Evolutionary conservation across 768 basidiomycete genomes (phyloP).

Genomic region (Arthromyces matolae): DNA sequence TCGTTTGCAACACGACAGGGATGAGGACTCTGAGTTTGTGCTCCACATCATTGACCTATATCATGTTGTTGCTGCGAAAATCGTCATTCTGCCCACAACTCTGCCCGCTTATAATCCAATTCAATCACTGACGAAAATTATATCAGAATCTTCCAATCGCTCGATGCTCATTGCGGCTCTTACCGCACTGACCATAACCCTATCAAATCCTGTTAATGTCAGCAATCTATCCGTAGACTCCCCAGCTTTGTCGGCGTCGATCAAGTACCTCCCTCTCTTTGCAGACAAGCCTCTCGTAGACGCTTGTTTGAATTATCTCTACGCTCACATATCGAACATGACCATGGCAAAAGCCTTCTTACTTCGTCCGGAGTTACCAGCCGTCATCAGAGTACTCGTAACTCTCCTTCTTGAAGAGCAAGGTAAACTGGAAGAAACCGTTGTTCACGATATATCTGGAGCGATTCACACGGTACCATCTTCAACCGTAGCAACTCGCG

Average conservation of each 20-base stretch:
- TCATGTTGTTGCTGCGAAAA: conserved; percentile 53
- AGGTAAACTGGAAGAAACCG: conserved; percentile 52
- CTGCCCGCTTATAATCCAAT: conserved; percentile 46
- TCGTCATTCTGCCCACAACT: conserved; percentile 30
- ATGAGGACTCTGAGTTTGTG: conserved; percentile 69
- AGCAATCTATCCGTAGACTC: conserved; percentile 52
- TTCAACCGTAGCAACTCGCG: conserved; percentile 40
- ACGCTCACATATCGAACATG: conserved; percentile 69
- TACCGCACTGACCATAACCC: conserved; percentile 54
- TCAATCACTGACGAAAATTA: conserved; percentile 51
- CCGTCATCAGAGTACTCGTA: conserved; percentile 63
- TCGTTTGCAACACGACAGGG: conserved; percentile 55
- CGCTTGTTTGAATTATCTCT: conserved; percentile 70
- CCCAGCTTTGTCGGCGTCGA: conserved; percentile 55
- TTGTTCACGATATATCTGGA: conserved; percentile 60
- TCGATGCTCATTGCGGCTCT: conserved; percentile 70
- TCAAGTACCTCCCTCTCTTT: conserved; percentile 73
- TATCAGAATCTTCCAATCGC: conserved; percentile 61
- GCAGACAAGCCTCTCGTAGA: conserved; percentile 67
- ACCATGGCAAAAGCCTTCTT: conserved; percentile 77
- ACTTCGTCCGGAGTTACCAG: conserved; percentile 65
- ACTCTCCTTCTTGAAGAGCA: conserved; percentile 70
- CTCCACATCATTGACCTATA: conserved; percentile 70
- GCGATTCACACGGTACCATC: conserved; percentile 57
- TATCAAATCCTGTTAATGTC: conserved; percentile 58